Percentiles rank a stretch among this genome's conserved stretches.
These are phyloP conservation scores for Fusarium luffae DNA, from an alignment of 2,329 filamentous ascomycete species.

Conservation along the genomic window DNA sequence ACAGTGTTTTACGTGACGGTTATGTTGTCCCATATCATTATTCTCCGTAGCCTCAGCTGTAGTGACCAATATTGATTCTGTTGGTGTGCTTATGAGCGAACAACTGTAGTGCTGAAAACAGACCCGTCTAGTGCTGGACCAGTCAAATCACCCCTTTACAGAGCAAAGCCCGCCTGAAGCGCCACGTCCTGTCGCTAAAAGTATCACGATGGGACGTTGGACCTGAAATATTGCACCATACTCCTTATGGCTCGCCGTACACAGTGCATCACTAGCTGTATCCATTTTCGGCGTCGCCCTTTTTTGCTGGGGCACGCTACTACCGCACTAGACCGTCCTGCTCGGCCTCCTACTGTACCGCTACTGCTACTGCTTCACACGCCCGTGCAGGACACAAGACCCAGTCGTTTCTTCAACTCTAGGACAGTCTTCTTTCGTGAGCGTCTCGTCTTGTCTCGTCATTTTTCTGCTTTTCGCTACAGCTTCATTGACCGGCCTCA, in stretches of 20 bases:
- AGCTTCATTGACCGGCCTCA: slow-evolving; percentile 58
- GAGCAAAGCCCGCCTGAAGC: slow-evolving; percentile 30
- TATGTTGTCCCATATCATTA: neutral
- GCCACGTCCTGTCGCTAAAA: slow-evolving; percentile 38
- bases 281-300: slow-evolving; percentile 39
- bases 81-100: neutral
- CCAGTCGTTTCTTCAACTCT: slow-evolving; percentile 44
- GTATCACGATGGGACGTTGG: slow-evolving; percentile 40
- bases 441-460: slow-evolving; percentile 32
- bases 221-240: slow-evolving; percentile 33
- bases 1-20: neutral
- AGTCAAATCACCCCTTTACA: slow-evolving; percentile 29
- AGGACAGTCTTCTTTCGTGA: slow-evolving; percentile 40
- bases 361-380: slow-evolving; percentile 15
- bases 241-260: slow-evolving; percentile 15
- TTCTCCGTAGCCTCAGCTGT: neutral
- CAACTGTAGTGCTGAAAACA: neutral
- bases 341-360: slow-evolving; percentile 8
- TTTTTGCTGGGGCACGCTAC: slow-evolving; percentile 39
- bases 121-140: neutral
- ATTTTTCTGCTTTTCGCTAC: slow-evolving; percentile 32
- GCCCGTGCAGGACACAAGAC: slow-evolving; percentile 22
- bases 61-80: neutral
- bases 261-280: slow-evolving; percentile 37
- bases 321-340: slow-evolving; percentile 17